Evolutionary conservation across 805 yeast species (phyloP), one percentile per base, ranked within the genome.

Genomic region (Komagataella pastoris): DNA sequence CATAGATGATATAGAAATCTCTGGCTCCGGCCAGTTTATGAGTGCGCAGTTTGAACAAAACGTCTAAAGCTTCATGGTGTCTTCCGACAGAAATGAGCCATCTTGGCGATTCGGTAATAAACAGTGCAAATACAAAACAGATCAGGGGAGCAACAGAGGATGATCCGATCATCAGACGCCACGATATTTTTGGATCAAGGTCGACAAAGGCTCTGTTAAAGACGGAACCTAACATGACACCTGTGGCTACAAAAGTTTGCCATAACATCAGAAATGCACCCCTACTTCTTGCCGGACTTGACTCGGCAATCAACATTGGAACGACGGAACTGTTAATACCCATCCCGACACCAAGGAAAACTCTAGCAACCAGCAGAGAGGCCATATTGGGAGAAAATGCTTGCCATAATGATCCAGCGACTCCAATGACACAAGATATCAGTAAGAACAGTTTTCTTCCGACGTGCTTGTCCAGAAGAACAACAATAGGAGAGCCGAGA

Each of bases 281-380:
- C 65, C 89, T 70, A 54, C 80, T 75, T 47, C 70, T 69, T 46
- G 77, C 74, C 6, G 86, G 85, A 14, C 81, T 69, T 62, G 83
- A 79, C 59, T 81, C 87, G n/a, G 85, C 81, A 49, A 83, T 71
- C 59, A 81, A 82, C 17, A 83, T 84, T 14, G 87, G 87, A 44
- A 81, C 83, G n/a, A 88, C 82, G 14, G 86, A 82, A n/a, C 83
- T 74, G 61, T 81, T 81, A 51, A 84, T 83, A 55, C 89, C 89
- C 52, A 83, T 69, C 54, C 88, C 87, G 53, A 81, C 72, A 48
- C 89, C 89, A 52, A 82, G 64, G 58, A 74, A 69, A 60, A 80
- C 79, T 58, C 89, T 69, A 23, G 87, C 80, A 61, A 82, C 78
- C 53, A 83, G 79, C 52, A 83, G 68, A 59, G 81, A 85, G 65